phyloP scores from a whole-genome alignment of 306 rosid genomes.

The Canavalia ensiformis region DNA sequence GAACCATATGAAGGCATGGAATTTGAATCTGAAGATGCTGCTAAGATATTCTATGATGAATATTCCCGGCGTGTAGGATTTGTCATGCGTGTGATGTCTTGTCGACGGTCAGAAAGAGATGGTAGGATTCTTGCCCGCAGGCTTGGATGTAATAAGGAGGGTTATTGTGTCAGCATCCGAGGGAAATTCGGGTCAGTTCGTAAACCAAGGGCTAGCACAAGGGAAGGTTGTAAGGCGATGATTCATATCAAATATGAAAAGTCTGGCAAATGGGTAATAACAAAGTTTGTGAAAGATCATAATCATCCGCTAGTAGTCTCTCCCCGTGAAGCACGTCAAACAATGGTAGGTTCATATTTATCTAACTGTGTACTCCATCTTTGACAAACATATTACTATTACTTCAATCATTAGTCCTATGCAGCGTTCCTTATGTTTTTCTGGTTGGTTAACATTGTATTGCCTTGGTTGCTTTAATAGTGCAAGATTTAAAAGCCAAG shows the following conservation, averaged over 20 bases:
- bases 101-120: constrained; percentile 96
- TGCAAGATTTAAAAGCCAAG: constrained; percentile 14
- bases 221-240: constrained; percentile 99
- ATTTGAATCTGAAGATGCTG: constrained; percentile 96
- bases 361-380: constrained; percentile 1
- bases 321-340: constrained; percentile 96
- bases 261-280: constrained; percentile 92
- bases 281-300: constrained; percentile 92
- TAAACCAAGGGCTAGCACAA: constrained; percentile 85
- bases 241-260: constrained; percentile 88
- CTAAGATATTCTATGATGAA: constrained; percentile 92
- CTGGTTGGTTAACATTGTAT: neutral
- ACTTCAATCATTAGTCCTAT: neutral
- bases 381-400: constrained; percentile 19
- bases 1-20: constrained; percentile 93
- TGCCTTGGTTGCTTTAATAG: neutral
- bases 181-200: constrained; percentile 84
- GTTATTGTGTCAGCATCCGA: constrained; percentile 79
- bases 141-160: constrained; percentile 96
- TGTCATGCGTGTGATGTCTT: constrained; percentile 98
- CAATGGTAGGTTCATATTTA: constrained; percentile 70
- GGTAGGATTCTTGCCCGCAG: constrained; percentile 97
- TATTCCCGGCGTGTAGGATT: constrained; percentile 85
- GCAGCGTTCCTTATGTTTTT: constrained; percentile 4
- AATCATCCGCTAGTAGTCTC: constrained; percentile 89